These are phyloP conservation scores for Lachnellula hyalina DNA, from an alignment of 2,329 filamentous ascomycete species.

Conservation along the genomic window DNA sequence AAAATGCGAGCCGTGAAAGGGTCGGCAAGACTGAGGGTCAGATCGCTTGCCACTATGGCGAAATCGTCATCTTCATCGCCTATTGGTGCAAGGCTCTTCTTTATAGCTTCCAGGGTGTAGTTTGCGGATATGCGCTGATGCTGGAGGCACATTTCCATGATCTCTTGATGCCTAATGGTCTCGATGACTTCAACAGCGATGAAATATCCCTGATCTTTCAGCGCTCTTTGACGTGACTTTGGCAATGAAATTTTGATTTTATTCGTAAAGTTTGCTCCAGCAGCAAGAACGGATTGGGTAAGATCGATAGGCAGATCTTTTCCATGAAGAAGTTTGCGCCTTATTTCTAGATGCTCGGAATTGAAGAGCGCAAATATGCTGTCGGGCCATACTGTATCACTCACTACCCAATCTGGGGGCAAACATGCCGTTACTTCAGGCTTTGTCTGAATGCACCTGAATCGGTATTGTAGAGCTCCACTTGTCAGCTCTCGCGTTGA, in stretches of 20 bases:
- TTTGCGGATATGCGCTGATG: constrained; percentile 38
- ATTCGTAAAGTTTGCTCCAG: constrained; percentile 10
- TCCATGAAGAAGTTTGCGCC: constrained; percentile 66
- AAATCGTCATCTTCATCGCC: constrained; percentile 57
- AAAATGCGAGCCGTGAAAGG: constrained; percentile 63
- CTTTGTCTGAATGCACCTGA: constrained; percentile 56
- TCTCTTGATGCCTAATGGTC: constrained; percentile 41
- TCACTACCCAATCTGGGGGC: constrained; percentile 51
- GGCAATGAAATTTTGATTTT: constrained; percentile 21
- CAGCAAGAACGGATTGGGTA: constrained; percentile 42
- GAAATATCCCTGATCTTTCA: constrained; percentile 43
- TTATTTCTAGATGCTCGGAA: constrained; percentile 46
- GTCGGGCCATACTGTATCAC: constrained; percentile 66
- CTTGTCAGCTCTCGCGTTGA: constrained; percentile 36
- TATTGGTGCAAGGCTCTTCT: constrained; percentile 38
- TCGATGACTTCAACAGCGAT: constrained; percentile 67
- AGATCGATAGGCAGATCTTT: constrained; percentile 74
- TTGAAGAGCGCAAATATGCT: constrained; percentile 68
- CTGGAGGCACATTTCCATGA: constrained; percentile 38
- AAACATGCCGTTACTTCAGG: constrained; percentile 30
- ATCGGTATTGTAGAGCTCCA: constrained; percentile 57
- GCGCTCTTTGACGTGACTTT: constrained; percentile 28
- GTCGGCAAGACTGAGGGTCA: constrained; percentile 61
- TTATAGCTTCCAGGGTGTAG: constrained; percentile 54
- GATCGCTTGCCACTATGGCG: constrained; percentile 49